These are phyloP conservation scores for Aspergillus sp. DNA, from an alignment of 2,329 filamentous ascomycete species.

Conservation along the genomic window DNA sequence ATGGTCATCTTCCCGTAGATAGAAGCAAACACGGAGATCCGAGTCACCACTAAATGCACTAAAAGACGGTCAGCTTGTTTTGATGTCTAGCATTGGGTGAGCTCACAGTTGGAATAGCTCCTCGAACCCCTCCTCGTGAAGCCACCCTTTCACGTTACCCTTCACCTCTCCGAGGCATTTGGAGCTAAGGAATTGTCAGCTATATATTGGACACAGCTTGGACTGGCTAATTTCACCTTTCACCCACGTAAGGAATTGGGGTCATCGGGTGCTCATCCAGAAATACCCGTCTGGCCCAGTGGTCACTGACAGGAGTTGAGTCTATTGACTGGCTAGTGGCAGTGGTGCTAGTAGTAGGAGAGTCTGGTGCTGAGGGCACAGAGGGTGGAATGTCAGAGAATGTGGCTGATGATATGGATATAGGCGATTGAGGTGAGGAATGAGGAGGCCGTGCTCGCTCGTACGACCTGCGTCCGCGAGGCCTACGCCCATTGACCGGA, in stretches of 20 bases:
- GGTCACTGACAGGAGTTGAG: conserved; percentile 33
- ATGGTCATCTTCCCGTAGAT: conserved; percentile 53
- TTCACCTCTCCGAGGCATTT: conserved; percentile 37
- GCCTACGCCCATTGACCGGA: conserved; percentile 31
- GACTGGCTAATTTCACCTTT: conserved; percentile 30
- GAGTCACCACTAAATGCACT: conserved; percentile 52
- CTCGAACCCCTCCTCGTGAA: conserved; percentile 40
- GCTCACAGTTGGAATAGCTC: conserved; percentile 43
- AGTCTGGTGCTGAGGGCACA: conserved; percentile 36
- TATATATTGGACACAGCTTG: not conserved
- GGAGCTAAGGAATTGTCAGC: conserved; percentile 29
- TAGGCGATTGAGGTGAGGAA: conserved; percentile 30
- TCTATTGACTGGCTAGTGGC: conserved; percentile 33
- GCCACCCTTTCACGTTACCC: conserved; percentile 30
- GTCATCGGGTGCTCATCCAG: conserved; percentile 30
- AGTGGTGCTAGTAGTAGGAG: conserved; percentile 35
- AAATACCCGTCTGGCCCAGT: conserved; percentile 49
- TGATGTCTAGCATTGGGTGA: not conserved
- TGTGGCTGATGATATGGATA: conserved; percentile 31
- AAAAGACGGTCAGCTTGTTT: not conserved
- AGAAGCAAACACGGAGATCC: conserved; percentile 53
- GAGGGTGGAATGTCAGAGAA: conserved; percentile 35
- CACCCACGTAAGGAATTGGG: conserved; percentile 29
- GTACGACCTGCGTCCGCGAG: conserved; percentile 37
- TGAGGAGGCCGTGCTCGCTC: conserved; percentile 35